Evolutionary conservation across 768 basidiomycete species (phyloP).

Genomic region (Mycena olivaceomarginata): DNA sequence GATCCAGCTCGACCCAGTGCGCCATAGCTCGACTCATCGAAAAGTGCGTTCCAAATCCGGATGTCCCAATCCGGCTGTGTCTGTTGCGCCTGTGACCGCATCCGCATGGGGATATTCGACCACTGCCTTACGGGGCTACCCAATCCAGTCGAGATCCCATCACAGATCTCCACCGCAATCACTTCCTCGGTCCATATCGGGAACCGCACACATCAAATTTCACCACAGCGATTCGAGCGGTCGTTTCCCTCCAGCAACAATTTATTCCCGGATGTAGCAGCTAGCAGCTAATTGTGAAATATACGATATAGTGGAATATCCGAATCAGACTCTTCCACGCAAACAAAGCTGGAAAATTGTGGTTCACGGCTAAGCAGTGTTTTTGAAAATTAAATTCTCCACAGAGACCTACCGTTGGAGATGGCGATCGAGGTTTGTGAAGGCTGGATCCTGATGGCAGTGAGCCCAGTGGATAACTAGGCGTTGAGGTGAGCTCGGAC

Average conservation of each 20-base stretch:
- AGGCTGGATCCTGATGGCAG: too few relatives aligned
- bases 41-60: background rate
- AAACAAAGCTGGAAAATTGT: too few relatives aligned
- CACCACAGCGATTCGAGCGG: conserved; percentile 15
- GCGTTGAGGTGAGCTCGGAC: too few relatives aligned
- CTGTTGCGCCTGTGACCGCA: conserved; percentile 23
- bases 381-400: too few relatives aligned
- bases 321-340: too few relatives aligned
- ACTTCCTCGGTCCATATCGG: conserved; percentile 11
- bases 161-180: conserved; percentile 12
- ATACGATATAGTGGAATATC: too few relatives aligned
- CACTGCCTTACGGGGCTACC: background rate
- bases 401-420: too few relatives aligned
- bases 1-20: conserved; percentile 9
- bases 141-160: background rate
- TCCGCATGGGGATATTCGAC: background rate
- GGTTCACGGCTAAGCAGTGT: too few relatives aligned
- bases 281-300: background rate
- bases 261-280: background rate
- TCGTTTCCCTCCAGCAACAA: background rate
- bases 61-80: background rate
- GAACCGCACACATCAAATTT: background rate
- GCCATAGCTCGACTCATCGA: background rate
- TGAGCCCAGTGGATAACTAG: too few relatives aligned
- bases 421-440: too few relatives aligned